phyloP scores from a whole-genome alignment of 352 stramenopile species.

The Phytopythium vexans region DNA sequence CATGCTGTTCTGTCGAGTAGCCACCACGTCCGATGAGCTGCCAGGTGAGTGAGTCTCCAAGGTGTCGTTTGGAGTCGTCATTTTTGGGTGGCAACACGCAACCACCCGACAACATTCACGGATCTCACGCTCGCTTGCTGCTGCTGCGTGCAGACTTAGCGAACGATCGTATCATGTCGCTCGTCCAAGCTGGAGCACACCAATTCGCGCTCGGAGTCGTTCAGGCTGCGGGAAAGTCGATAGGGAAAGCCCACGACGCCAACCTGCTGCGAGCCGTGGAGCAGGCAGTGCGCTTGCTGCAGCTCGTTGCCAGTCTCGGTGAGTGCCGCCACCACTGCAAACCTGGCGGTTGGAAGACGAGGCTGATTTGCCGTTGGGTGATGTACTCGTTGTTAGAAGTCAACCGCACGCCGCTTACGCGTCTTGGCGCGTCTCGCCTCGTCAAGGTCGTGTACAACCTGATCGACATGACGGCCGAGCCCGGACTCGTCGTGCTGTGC shows the following conservation, averaged over 20 bases:
- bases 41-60: constrained; percentile 9
- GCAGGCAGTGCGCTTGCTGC: constrained; percentile 50
- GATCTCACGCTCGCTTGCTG: background rate
- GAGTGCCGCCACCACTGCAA: constrained; percentile 4
- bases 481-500: constrained; percentile 44
- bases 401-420: constrained; percentile 51
- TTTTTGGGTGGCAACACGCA: background rate
- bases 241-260: constrained; percentile 1
- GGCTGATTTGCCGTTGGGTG: background rate
- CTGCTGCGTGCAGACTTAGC: constrained; percentile 5
- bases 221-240: constrained; percentile 18
- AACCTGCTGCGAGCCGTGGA: constrained; percentile 23
- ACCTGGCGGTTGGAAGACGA: background rate
- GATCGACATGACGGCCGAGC: constrained; percentile 21
- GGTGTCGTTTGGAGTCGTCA: background rate
- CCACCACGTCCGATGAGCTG: constrained; percentile 11
- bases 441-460: constrained; percentile 64
- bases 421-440: constrained; percentile 45
- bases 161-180: constrained; percentile 23
- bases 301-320: constrained; percentile 48
- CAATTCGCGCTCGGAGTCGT: constrained; percentile 47
- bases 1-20: constrained; percentile 49
- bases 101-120: background rate
- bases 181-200: constrained; percentile 38
- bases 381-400: constrained; percentile 18